A percentile compares a stretch with the other conserved stretches of the same genome.
These are phyloP conservation scores for Chlorella sp. DNA, from an alignment of 139 green algal genomes.

Conservation along the genomic window DNA sequence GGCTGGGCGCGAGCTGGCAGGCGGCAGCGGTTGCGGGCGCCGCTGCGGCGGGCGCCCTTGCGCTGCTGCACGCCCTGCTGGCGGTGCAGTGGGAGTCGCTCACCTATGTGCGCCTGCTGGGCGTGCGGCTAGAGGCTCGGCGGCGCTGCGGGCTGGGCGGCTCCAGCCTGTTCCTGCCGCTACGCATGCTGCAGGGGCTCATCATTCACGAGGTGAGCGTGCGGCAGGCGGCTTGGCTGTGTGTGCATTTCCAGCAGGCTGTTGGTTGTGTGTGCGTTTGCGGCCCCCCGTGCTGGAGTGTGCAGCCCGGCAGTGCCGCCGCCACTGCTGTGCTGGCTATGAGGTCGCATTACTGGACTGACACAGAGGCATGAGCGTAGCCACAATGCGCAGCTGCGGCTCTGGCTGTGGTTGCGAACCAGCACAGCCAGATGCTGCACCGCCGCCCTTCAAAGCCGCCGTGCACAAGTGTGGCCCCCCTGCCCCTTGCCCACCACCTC, in stretches of 20 bases:
- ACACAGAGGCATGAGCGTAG: background rate
- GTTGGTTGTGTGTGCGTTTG: too few species aligned
- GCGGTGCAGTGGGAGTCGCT: constrained; percentile 11
- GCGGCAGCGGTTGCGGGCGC: background rate
- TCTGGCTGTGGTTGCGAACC: too few species aligned
- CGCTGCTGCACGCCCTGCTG: background rate
- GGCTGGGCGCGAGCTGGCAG: background rate
- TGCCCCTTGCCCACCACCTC: background rate
- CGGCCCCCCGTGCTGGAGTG: too few species aligned
- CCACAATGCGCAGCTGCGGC: too few species aligned
- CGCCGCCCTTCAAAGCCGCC: too few species aligned
- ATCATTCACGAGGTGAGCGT: constrained; percentile 27
- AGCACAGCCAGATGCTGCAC: too few species aligned
- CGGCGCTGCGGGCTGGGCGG: constrained; percentile 19
- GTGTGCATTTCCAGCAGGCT: background rate
- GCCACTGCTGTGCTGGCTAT: too few species aligned
- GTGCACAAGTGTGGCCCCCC: too few species aligned
- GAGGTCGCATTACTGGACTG: too few species aligned
- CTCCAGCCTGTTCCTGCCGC: constrained; percentile 11
- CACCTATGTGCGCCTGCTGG: constrained; percentile 23
- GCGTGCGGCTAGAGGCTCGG: background rate
- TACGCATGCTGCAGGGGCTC: constrained; percentile 16
- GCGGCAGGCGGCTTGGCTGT: too few species aligned
- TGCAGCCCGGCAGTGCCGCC: too few species aligned
- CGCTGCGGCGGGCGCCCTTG: background rate